phyloP scores from a whole-genome alignment of 805 yeast species.

The Saturnispora saitoi region DNA sequence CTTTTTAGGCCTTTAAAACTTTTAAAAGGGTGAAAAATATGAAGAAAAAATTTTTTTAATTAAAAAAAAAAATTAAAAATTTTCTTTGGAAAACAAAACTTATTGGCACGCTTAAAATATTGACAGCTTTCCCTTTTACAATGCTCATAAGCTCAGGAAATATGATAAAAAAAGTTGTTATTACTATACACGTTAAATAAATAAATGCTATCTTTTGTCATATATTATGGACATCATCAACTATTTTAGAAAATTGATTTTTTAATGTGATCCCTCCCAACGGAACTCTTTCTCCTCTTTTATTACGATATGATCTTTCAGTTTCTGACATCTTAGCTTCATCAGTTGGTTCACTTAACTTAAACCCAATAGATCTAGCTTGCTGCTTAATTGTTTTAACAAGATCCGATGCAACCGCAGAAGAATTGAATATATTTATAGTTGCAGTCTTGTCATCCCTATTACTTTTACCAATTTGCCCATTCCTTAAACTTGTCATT shows the following conservation, averaged over 20 bases:
- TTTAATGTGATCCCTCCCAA: conserved; percentile 7
- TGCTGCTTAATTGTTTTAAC: conserved; percentile 13
- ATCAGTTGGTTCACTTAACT: background rate
- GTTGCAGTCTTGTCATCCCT: background rate
- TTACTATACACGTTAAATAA: background rate
- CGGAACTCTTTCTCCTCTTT: conserved; percentile 9
- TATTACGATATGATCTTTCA: conserved; percentile 2
- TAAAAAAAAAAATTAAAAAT: background rate
- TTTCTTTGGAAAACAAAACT: background rate
- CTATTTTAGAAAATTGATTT: background rate
- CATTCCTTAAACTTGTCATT: conserved; percentile 13
- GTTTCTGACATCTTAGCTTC: background rate
- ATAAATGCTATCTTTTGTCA: background rate
- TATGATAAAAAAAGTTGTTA: background rate
- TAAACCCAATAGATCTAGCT: conserved; percentile 14
- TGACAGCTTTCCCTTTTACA: background rate
- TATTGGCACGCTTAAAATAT: background rate
- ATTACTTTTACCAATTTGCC: background rate
- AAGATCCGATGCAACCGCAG: conserved; percentile 16
- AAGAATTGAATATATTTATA: conserved; percentile 3
- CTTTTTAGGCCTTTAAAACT: background rate
- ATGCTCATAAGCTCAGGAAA: background rate
- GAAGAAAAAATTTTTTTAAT: background rate
- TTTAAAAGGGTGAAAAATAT: background rate
- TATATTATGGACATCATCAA: background rate